Evolutionary conservation across 768 basidiomycete species (phyloP).

Genomic region (Clitopilus hobsonii): DNA sequence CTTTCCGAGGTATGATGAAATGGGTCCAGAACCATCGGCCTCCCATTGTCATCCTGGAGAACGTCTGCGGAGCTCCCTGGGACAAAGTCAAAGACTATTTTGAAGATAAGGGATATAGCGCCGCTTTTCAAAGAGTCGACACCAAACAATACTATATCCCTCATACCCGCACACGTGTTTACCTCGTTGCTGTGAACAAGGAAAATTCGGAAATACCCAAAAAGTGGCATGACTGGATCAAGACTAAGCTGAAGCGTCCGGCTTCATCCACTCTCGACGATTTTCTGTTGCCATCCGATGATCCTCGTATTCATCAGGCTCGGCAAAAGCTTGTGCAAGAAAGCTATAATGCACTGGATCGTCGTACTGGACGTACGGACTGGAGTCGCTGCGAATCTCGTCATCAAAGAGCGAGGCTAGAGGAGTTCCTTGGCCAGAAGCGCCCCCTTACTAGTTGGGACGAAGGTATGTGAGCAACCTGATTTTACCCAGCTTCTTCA

Average conservation of each 20-base stretch:
- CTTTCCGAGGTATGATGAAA: constrained; percentile 91
- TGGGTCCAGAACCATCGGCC: constrained; percentile 88
- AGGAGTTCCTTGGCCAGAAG: constrained; percentile 77
- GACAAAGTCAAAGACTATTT: constrained; percentile 70
- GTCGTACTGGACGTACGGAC: constrained; percentile 72
- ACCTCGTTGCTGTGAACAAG: constrained; percentile 76
- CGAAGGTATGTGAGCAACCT: constrained; percentile 51
- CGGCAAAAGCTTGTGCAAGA: constrained; percentile 79
- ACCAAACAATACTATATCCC: constrained; percentile 92
- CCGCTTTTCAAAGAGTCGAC: constrained; percentile 65
- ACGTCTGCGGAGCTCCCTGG: constrained; percentile 93
- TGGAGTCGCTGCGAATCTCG: constrained; percentile 93
- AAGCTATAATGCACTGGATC: constrained; percentile 56
- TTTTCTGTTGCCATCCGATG: constrained; percentile 87
- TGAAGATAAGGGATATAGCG: constrained; percentile 69
- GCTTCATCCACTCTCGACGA: constrained; percentile 89
- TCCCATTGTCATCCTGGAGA: constrained; percentile 90
- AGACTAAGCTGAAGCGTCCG: constrained; percentile 65
- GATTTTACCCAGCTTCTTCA: background rate
- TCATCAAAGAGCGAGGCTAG: constrained; percentile 81
- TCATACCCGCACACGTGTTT: constrained; percentile 89
- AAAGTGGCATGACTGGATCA: constrained; percentile 63
- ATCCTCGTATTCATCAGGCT: constrained; percentile 87
- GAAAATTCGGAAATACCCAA: constrained; percentile 54
- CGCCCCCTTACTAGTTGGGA: constrained; percentile 92